Evolutionary conservation across 164 flowering plant species (phyloP).

Genomic region (Hamamelis virginiana): DNA sequence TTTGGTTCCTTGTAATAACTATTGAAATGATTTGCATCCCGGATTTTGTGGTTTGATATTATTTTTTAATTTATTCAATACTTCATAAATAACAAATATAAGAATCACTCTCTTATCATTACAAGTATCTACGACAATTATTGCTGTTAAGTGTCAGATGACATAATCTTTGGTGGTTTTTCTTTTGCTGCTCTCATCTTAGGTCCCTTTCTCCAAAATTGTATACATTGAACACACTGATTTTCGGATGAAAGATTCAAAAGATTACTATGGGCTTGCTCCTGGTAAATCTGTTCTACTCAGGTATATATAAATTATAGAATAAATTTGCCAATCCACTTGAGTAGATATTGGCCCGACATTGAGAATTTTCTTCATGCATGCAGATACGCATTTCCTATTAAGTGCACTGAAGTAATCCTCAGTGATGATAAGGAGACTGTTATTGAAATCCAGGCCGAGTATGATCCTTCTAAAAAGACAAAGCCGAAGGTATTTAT

Average conservation of each 20-base stretch:
- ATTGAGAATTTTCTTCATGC: neutral
- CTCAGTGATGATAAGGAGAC: slow-evolving; percentile 73
- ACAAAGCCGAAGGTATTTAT: slow-evolving; percentile 81
- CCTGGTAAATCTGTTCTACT: slow-evolving; percentile 94
- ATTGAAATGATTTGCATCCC: too few species aligned
- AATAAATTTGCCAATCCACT: neutral
- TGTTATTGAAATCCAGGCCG: slow-evolving; percentile 76
- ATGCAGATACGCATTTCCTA: slow-evolving; percentile 90
- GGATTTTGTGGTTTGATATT: too few species aligned
- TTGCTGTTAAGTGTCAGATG: neutral
- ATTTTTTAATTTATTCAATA: too few species aligned
- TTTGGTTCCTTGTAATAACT: too few species aligned
- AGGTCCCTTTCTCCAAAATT: slow-evolving; percentile 90
- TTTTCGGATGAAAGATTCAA: slow-evolving; percentile 87
- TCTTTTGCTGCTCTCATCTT: slow-evolving; percentile 3
- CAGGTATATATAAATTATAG: slow-evolving; percentile 40
- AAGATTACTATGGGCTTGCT: slow-evolving; percentile 98
- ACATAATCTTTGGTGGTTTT: neutral
- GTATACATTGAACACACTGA: slow-evolving; percentile 87
- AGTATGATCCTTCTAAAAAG: slow-evolving; percentile 80
- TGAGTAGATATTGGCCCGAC: neutral
- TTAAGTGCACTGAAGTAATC: slow-evolving; percentile 86
- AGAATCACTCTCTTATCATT: neutral
- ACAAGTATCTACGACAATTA: neutral
- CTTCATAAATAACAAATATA: neutral